These are phyloP conservation scores for Diaporthe eres DNA, from an alignment of 2,329 filamentous ascomycete species.

Conservation along the genomic window DNA sequence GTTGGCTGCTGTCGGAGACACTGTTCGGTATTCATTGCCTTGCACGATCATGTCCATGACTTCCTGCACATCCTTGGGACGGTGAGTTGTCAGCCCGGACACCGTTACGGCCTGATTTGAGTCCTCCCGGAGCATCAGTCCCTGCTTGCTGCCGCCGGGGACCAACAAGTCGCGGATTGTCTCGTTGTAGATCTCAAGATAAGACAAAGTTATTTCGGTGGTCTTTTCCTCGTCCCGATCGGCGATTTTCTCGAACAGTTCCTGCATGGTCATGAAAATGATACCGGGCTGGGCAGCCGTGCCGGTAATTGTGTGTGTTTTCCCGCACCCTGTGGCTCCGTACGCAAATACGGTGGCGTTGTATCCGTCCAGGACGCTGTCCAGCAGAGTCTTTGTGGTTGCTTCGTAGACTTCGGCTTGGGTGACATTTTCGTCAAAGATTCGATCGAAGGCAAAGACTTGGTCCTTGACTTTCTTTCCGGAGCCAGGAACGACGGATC, in stretches of 20 bases:
- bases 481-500: slow-evolving; percentile 80
- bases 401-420: slow-evolving; percentile 96
- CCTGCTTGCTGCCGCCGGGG: slow-evolving; percentile 84
- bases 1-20: slow-evolving; percentile 97
- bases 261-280: slow-evolving; percentile 99
- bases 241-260: slow-evolving; percentile 95
- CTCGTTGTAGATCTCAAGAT: slow-evolving; percentile 99
- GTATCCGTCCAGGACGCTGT: slow-evolving; percentile 96
- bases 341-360: slow-evolving; percentile 99
- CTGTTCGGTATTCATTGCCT: slow-evolving; percentile 94
- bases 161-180: slow-evolving; percentile 95
- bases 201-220: slow-evolving; percentile 92
- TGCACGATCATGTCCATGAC: slow-evolving; percentile 99
- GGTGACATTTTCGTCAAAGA: slow-evolving; percentile 95
- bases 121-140: slow-evolving; percentile 94
- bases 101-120: slow-evolving; percentile 94
- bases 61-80: slow-evolving; percentile 90
- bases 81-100: slow-evolving; percentile 89
- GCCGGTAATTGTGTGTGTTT: slow-evolving; percentile 97
- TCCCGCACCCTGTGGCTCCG: slow-evolving; percentile 96
- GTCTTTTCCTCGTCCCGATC: slow-evolving; percentile 88
- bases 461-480: slow-evolving; percentile 98
- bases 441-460: slow-evolving; percentile 95
- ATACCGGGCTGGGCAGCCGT: slow-evolving; percentile 94
- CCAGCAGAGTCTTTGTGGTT: slow-evolving; percentile 89